A percentile compares a stretch with the other conserved stretches of the same genome.
These are phyloP conservation scores for Penium margaritaceum DNA, from an alignment of 139 green algal genomes.

Conservation along the genomic window DNA sequence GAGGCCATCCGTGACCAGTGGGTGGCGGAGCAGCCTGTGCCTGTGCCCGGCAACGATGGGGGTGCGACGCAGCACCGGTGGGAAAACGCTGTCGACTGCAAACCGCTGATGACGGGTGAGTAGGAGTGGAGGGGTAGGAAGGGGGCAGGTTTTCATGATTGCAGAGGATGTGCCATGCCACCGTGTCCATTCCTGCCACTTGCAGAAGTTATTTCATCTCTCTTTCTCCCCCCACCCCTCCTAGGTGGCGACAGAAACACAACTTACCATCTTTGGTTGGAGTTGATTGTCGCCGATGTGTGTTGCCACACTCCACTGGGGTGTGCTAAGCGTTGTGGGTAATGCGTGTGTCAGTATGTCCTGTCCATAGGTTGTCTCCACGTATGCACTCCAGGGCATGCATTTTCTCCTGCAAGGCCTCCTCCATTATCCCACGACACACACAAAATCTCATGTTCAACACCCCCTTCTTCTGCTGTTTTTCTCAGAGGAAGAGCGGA, in stretches of 20 bases:
- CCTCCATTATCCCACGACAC: not conserved
- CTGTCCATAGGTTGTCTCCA: not conserved
- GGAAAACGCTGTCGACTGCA: slow-evolving; percentile 48
- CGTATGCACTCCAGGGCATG: no score
- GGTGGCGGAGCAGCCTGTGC: slow-evolving; percentile 15
- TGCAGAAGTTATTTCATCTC: not conserved
- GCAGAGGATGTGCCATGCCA: not conserved
- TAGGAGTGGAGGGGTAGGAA: not conserved
- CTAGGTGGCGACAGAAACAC: no score
- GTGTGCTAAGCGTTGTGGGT: not conserved
- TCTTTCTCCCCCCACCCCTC: no score
- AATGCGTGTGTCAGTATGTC: not conserved
- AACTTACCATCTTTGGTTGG: no score
- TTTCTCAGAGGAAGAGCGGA: slow-evolving; percentile 20
- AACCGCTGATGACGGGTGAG: slow-evolving; percentile 45
- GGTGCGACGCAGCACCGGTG: slow-evolving; percentile 32
- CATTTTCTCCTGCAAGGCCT: not conserved
- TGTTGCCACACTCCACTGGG: no score
- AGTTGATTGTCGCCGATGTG: no score
- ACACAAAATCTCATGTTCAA: not conserved
- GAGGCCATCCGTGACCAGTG: slow-evolving; percentile 39
- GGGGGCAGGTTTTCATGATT: slow-evolving; percentile 2
- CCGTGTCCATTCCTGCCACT: not conserved
- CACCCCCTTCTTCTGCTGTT: not conserved
- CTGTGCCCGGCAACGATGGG: slow-evolving; percentile 32